These are phyloP conservation scores for Spatholobus suberectus DNA, from an alignment of 306 rosid species.

Conservation along the genomic window DNA sequence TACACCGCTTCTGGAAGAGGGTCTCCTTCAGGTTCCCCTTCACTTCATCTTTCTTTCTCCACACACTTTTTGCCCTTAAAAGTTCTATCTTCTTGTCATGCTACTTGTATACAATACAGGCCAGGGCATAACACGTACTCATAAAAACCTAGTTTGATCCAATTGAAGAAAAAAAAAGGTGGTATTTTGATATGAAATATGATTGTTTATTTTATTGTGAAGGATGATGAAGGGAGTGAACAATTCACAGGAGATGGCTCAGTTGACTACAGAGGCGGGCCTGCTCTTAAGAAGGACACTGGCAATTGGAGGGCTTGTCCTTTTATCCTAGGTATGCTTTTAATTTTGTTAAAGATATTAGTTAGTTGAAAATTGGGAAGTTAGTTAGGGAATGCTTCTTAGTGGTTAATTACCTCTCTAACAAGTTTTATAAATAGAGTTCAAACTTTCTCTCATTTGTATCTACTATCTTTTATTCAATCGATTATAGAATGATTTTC, in stretches of 20 bases:
- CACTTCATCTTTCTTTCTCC: neutral
- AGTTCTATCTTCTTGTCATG: neutral
- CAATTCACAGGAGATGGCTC: slow-evolving; percentile 66
- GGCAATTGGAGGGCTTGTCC: slow-evolving; percentile 74
- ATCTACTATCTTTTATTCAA: no score
- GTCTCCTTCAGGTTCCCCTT: slow-evolving; percentile 48
- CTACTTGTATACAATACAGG: neutral
- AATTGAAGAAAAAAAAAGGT: neutral
- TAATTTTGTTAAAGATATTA: no score
- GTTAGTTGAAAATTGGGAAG: no score
- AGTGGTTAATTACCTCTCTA: no score
- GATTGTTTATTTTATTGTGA: slow-evolving; percentile 21
- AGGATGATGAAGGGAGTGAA: slow-evolving; percentile 48
- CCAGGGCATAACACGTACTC: neutral
- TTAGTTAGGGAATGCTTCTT: no score
- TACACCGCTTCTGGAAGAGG: slow-evolving; percentile 38
- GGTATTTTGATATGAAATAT: neutral
- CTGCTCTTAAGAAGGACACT: slow-evolving; percentile 53
- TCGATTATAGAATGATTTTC: no score
- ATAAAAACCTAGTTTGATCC: neutral
- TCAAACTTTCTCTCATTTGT: no score
- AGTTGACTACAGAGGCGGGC: slow-evolving; percentile 54
- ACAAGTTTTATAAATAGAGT: no score
- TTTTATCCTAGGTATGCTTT: slow-evolving; percentile 61
- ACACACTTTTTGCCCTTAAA: neutral